phyloP scores from a whole-genome alignment of 129 eudicot genomes.

The Flaveria bidentis region DNA sequence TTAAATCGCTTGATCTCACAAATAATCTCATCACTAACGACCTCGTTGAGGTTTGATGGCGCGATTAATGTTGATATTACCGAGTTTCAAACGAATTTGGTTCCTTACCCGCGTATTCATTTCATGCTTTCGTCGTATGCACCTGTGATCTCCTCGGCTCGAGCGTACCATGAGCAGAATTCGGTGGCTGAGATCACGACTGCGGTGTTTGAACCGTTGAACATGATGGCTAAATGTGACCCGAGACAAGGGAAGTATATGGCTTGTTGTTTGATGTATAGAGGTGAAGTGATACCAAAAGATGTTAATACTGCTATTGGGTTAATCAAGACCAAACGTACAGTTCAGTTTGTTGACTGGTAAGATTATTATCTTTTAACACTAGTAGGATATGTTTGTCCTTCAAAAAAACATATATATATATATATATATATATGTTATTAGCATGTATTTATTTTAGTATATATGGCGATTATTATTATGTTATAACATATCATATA shows the following conservation, averaged over 20 bases:
- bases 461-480: not conserved
- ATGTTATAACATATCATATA: not conserved
- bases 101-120: constrained; percentile 78
- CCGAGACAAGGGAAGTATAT: constrained; percentile 76
- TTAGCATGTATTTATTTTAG: not conserved
- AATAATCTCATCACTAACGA: constrained; percentile 60
- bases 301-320: constrained; percentile 73
- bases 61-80: constrained; percentile 76
- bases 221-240: constrained; percentile 84
- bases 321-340: constrained; percentile 57
- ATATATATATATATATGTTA: not conserved
- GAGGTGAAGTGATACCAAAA: constrained; percentile 78
- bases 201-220: constrained; percentile 72
- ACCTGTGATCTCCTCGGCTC: constrained; percentile 68
- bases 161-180: constrained; percentile 70
- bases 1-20: constrained; percentile 75
- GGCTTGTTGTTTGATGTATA: constrained; percentile 81
- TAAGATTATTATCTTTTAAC: not conserved
- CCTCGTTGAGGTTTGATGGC: constrained; percentile 73
- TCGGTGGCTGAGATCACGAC: constrained; percentile 73
- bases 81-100: constrained; percentile 76
- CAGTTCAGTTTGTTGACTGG: constrained; percentile 86
- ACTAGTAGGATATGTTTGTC: no score
- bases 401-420: no score
- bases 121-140: constrained; percentile 81